These are phyloP conservation scores for Hibiscus tridactylites DNA, from an alignment of 345 rosid species.

Conservation along the genomic window DNA sequence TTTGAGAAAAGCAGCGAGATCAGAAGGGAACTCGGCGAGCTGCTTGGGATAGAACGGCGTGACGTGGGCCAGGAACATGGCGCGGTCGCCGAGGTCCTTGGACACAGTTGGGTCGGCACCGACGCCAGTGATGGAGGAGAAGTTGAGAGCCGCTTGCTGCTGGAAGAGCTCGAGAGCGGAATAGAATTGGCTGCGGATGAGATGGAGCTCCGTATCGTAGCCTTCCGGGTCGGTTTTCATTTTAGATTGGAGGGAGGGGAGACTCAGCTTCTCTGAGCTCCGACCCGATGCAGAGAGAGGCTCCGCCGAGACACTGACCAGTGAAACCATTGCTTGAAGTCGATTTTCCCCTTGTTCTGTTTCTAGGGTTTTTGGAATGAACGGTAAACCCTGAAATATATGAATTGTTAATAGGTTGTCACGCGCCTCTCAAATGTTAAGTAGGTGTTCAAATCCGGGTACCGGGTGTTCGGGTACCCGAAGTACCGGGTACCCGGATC, in stretches of 20 bases:
- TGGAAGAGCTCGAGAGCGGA: slow-evolving; percentile 72
- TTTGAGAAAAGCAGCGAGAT: slow-evolving; percentile 65
- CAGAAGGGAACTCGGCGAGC: slow-evolving; percentile 51
- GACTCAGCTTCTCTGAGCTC: slow-evolving; percentile 66
- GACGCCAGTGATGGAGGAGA: slow-evolving; percentile 56
- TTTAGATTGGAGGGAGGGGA: slow-evolving; percentile 62
- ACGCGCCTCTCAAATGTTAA: no score
- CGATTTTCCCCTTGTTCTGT: neutral
- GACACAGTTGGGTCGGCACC: slow-evolving; percentile 56
- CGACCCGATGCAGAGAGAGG: slow-evolving; percentile 67
- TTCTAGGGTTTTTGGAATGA: neutral
- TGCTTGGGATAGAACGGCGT: slow-evolving; percentile 70
- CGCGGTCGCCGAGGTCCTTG: slow-evolving; percentile 73
- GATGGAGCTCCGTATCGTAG: slow-evolving; percentile 59
- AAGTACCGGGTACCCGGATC: no score
- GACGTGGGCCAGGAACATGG: slow-evolving; percentile 75
- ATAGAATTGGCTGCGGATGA: slow-evolving; percentile 69
- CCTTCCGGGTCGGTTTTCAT: slow-evolving; percentile 89
- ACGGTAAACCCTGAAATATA: neutral
- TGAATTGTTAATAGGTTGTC: no score
- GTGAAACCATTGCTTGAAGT: slow-evolving; percentile 18
- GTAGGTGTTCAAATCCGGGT: no score
- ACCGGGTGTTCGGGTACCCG: no score
- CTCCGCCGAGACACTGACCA: slow-evolving; percentile 29
- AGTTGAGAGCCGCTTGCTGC: slow-evolving; percentile 66